Conservation (phyloP, 805 yeast species). For the Saturnispora bothae region DNA sequence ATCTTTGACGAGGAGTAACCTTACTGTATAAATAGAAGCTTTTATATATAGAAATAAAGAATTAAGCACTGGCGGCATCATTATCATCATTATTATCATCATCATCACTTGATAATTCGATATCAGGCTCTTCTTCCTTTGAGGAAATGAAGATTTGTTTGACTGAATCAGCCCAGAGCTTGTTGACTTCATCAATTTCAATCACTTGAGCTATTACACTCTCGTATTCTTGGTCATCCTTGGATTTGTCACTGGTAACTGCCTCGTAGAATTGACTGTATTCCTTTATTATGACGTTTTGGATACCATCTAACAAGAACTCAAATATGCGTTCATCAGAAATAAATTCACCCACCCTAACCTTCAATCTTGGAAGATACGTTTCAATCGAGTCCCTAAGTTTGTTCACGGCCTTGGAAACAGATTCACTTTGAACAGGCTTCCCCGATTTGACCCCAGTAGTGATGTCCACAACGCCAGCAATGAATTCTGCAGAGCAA, state of each 20-base stretch:
- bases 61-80: background rate
- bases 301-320: conserved; percentile 53
- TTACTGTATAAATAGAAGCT: background rate
- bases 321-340: conserved; percentile 42
- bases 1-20: conserved; percentile 64
- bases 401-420: conserved; percentile 17
- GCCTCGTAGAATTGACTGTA: conserved; percentile 44
- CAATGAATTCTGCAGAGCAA: conserved; percentile 39
- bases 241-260: conserved; percentile 9
- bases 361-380: conserved; percentile 47
- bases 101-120: background rate
- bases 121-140: conserved; percentile 8
- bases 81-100: conserved; percentile 5
- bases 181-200: conserved; percentile 52
- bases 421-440: conserved; percentile 8
- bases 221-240: conserved; percentile 20
- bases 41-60: too few species aligned
- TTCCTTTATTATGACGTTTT: conserved; percentile 45
- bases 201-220: conserved; percentile 37
- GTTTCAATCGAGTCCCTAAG: conserved; percentile 40
- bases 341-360: conserved; percentile 44
- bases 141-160: conserved; percentile 22
- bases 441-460: background rate
- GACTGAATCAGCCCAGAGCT: conserved; percentile 27
- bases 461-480: background rate